Base-by-base conservation (phyloP, 805 yeast species). In the Sugiyamaella valdiviana region DNA sequence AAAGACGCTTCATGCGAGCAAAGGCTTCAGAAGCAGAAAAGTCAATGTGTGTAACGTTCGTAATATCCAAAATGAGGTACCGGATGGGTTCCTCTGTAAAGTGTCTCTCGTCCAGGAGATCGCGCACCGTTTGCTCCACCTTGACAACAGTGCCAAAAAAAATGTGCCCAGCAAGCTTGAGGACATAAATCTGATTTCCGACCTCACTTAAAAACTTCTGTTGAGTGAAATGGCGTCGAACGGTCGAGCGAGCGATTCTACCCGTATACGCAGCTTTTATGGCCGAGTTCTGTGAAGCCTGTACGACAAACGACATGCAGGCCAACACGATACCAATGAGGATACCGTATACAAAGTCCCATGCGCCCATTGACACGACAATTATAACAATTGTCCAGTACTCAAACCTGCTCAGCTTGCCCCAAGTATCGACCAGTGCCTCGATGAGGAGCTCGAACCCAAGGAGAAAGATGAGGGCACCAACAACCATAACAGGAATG, bases 11-110 rank as follows among this genome's bases (percentile, higher is more conserved):
- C 52, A 93, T 83, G 57, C 96, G 74, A 57, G 89, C 80, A 63
- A 93, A 86, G 0, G 97, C 96, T 65, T 93, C 98, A 7, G 96
- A 95, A 0, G 98, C 97, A 41, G 95, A 85, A 59, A 85, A 93
- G 66, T 93, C 99, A 54, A 93, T 79, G 42, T 78, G 78, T 59
- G 54, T 75, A 24, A 93, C 95, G 36, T 83, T 80, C 56, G 82
- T 82, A 75, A 93, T 82, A 67, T 93, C 99, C 42, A 93, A 63
- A 44, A 93, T 79, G 53, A 93, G 69, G 63, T 82, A 93, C 59
- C 85, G 80, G 57, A 93, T 82, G 22, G 93, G 88, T n/a, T 56
- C 35, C 12, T 56, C 48, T 20, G 64, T 62, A 60, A 75, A 80
- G 16, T 64, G 61, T 2, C 67, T 70, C n/a, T 73, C 71, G 36